Evolutionary conservation across 768 basidiomycete genomes (phyloP), one percentile per base, ranked within the genome.

Genomic region (Lentinula boryana): DNA sequence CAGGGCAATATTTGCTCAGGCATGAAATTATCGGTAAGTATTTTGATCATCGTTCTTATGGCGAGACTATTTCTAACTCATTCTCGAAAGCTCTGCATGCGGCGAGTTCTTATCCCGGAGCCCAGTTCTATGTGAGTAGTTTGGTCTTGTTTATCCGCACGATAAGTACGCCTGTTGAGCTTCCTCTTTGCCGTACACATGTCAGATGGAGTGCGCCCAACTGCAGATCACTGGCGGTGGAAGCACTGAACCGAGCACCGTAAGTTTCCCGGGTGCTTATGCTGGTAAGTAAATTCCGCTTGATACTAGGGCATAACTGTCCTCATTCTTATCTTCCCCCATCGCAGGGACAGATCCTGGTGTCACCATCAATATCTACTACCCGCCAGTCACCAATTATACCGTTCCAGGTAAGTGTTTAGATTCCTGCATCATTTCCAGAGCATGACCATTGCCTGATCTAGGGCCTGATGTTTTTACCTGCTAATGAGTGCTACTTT

Each of bases 1-100:
- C 71, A 23, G 79, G 79, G 7, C 69, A 79, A 38, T 79, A 79
- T 64, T 68, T 80, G 18, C 64, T 79, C n/a, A 68, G 78, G 23
- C 72, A 70, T 33, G 79, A 81, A 63, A 65, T 77, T 52, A 80
- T 80, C 60, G 76, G 74, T 76, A 56, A 13, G 69, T 9, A 38
- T 4, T 56, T 2, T 12, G 23, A 23, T 23, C 2, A 23, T 23
- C 23, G 1, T 23, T 23, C 23, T 23, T 3, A 23, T 23, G 1
- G 23, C 23, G n/a, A n/a, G n/a, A n/a, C n/a, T n/a, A n/a, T n/a
- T n/a, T 32, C 43, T 18, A 31, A 41, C 40, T 32, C 38, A 15
- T 53, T 46, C 35, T 10, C 33, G 10, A 3, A 55, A 74, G 72
- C 54, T 21, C 23, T 62, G n/a, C 56, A 62, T 56, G 62, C 36